These are phyloP conservation scores for Psophocarpus tetragonolobus DNA, from an alignment of 306 rosid species.

Conservation along the genomic window DNA sequence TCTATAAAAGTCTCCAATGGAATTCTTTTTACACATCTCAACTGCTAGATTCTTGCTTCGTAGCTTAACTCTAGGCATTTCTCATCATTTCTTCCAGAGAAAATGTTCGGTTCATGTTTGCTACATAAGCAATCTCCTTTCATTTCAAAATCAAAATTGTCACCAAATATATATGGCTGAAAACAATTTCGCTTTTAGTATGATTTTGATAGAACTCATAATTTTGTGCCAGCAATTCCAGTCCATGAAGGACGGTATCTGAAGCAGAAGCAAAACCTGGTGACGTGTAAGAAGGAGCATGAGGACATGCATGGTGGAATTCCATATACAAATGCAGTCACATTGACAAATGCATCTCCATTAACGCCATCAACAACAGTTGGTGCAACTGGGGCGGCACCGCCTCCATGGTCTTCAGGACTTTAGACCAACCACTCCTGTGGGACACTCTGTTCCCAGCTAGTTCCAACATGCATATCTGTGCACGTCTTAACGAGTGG, in stretches of 20 bases:
- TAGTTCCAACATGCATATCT: not conserved
- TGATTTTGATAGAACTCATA: slow-evolving; percentile 32
- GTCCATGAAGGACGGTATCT: slow-evolving; percentile 43
- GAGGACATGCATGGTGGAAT: not conserved
- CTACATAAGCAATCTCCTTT: not conserved
- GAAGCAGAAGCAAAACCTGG: slow-evolving; percentile 11
- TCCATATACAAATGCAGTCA: not conserved
- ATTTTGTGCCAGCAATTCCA: slow-evolving; percentile 20
- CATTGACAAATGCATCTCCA: slow-evolving; percentile 8
- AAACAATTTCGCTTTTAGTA: slow-evolving; percentile 22
- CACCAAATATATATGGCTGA: slow-evolving; percentile 34
- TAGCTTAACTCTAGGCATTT: not conserved
- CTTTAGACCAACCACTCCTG: slow-evolving; percentile 69
- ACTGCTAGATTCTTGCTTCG: not conserved
- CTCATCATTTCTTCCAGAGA: not conserved
- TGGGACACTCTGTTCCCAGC: slow-evolving; percentile 57
- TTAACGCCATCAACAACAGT: slow-evolving; percentile 18
- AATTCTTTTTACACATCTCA: not conserved
- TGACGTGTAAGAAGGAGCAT: too few relatives aligned
- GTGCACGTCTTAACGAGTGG: not conserved
- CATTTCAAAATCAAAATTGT: not conserved
- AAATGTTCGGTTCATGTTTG: not conserved
- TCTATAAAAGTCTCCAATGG: not conserved
- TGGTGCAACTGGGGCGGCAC: slow-evolving; percentile 24
- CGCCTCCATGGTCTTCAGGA: slow-evolving; percentile 30